phyloP scores from a whole-genome alignment of 2,329 filamentous ascomycete genomes.

The Zelopaecilomyces penicillatus region DNA sequence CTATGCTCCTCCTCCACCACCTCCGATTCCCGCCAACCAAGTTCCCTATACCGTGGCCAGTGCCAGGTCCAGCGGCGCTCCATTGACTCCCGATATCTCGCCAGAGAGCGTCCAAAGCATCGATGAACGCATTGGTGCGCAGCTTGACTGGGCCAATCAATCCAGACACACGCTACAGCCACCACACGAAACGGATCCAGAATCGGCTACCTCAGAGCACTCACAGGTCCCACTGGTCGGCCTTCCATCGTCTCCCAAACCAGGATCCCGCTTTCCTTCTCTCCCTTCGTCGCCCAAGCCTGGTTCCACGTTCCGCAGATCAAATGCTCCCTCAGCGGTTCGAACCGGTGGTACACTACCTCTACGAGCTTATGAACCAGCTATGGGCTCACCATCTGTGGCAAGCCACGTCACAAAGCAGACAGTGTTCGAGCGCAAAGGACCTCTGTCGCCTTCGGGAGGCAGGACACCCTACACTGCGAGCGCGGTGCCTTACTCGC shows the following conservation, averaged over 20 bases:
- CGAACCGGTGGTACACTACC: constrained; percentile 50
- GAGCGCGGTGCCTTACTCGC: constrained; percentile 60
- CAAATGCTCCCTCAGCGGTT: constrained; percentile 45
- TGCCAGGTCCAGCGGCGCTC: constrained; percentile 15
- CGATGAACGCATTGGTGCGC: constrained; percentile 44
- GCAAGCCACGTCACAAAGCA: constrained; percentile 47
- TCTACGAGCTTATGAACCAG: constrained; percentile 53
- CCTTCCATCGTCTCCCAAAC: constrained; percentile 36
- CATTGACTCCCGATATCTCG: constrained; percentile 27
- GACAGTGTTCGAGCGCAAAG: constrained; percentile 53
- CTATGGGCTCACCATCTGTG: constrained; percentile 41
- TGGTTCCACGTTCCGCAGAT: constrained; percentile 39
- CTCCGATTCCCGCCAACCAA: constrained; percentile 45
- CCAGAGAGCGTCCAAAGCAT: constrained; percentile 39
- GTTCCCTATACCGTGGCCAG: constrained; percentile 24
- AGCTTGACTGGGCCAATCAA: constrained; percentile 25
- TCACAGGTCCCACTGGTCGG: constrained; percentile 45
- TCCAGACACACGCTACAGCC: constrained; percentile 30
- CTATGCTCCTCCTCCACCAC: constrained; percentile 49
- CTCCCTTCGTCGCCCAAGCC: constrained; percentile 44
- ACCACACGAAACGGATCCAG: constrained; percentile 37
- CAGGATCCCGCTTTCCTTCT: constrained; percentile 25
- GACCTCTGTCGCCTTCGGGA: constrained; percentile 46
- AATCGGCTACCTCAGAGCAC: constrained; percentile 43
- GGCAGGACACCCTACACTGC: constrained; percentile 56